Base-by-base conservation (phyloP, 192 early-diverging fungal genomes). In the Pecoramyces ruminantium region DNA sequence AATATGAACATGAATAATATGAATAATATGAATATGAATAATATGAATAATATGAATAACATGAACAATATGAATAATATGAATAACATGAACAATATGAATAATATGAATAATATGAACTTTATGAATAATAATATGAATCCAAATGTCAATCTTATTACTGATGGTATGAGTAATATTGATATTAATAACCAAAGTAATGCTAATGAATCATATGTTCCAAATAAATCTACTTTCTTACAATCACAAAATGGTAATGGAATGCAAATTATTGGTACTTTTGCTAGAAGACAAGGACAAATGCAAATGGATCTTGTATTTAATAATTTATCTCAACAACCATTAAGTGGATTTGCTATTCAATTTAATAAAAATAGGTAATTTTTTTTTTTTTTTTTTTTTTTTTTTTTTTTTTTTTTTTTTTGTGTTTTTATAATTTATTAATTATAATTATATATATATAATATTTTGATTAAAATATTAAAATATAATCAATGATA, bases 341-440 rank as follows among this genome's bases (percentile, higher is more conserved):
- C 83, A 5, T 82, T 90, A 81, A 79, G 81, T 29, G 89, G 89
- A 38, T 90, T 90, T 84, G 89, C 89, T 9, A 90, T 90, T 29
- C 88, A 91, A 79, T 90, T 90, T 78, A 90, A 90, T 81, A 81
- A 84, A 8, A 90, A 90, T 88, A 83, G 78, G 82, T 83, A 29
- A 34, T 34, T 11, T 34, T 11, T 34, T 6, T 34, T 6, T 34
- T 34, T 34, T 3, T 34, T 34, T 6, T 34, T 6, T 34, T 6
- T 34, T 34, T 11, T 6, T 34, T 6, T 34, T 34, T 6, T 34
- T 11, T 34, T 34, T 11, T 34, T 34, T 34, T 34, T 6, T 34
- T 6, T 34, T 34, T 34, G 30, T 34, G 3, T 34, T 34, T 34
- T 6, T 6, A 34, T 34, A 34, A 34, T 34, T 34, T 6, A 6